Evolutionary conservation across 2,329 filamentous ascomycete genomes (phyloP), one percentile per base, ranked within the genome.

Genomic region (Emergomyces orientalis): DNA sequence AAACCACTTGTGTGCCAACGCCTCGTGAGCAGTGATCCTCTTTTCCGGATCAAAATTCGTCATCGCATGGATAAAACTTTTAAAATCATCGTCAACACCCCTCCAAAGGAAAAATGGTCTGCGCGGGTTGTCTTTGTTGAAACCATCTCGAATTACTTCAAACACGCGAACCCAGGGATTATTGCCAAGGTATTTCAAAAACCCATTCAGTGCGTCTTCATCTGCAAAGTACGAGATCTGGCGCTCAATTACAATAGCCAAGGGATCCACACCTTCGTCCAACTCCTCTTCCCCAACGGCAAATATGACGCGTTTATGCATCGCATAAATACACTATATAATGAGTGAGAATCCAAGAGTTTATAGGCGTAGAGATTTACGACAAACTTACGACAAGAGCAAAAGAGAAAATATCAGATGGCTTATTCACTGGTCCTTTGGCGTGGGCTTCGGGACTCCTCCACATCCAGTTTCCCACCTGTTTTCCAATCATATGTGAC

Each of bases 171-270:
- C 69, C 73, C 74, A 80, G 22, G 74, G 76, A 65, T 74, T 77
- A 27, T 75, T 54, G 8, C 75, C 76, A 55, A 81, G 73, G 67
- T 78, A 74, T 57, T 74, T 70, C 45, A 81, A 66, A 62, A 81
- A 72, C 25, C 71, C 74, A 43, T 74, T 70, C 47, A 80, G 71
- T 47, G 75, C 73, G 4, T 78, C 69, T 69, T 71, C 70, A 65
- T 81, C 75, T 51, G 74, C 75, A 68, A 81, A 81, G 66, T 78
- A 79, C 2, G 78, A 82, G 17, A 81, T 73, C 65, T 81, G 79
- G 27, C 76, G 75, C 65, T 78, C 74, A 47, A 81, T 68, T 43
- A 81, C 75, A 65, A 76, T 70, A 52, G 72, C 73, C 55, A 77
- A 70, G n/a, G 71, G 71, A 51, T 77, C 75, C 37, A 69, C 67